Base-by-base conservation (phyloP, 1,139 yeast genomes). In the Yamadazyma oceani region DNA sequence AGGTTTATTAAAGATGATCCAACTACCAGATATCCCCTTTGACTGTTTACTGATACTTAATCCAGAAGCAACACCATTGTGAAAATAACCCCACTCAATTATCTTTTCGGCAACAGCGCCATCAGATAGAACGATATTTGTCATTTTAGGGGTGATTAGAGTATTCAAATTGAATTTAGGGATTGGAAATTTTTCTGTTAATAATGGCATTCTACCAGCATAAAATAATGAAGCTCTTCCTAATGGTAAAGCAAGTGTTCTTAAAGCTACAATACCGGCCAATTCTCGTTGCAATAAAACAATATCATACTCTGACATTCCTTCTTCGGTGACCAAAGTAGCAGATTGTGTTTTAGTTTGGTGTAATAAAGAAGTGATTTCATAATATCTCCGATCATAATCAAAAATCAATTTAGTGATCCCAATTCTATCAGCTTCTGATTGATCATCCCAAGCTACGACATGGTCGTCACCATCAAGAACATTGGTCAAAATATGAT, bases 41-140 rank as follows among this genome's bases (percentile, higher is more conserved):
- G 90, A 79, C 29, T 76, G 78, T 42, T 72, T 73, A 3, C 90
- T 80, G 5, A 90, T 80, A 39, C 86, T 81, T 36, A 94, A 62
- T 0, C 97, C 98, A 1, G 94, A 77, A 2, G 96, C 81, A 0
- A 82, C 95, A 10, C 99, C 99, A 51, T 86, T 86, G 51, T 92
- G 97, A 56, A 92, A 94, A 44, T 80, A 78, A 0, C 96, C 96
- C 97, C 97, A 90, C 32, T 81, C 80, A 17, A 77, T 55, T 4
- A 74, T 62, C 13, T 68, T 73, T 4, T 71, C 66, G 12, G 78
- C 70, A 8, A 86, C 57, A 0, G 75, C 55, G 2, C 76, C 80
- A 41, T 74, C 78, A 3, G 82, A 82, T 3, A 82, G 60, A 1
- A 82, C 69, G 1, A 87, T 77, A 19, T 81, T 85, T 3, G 80